Conservation (phyloP, 2,329 filamentous ascomycete genomes). For the Macrophomina phaseolina region DNA sequence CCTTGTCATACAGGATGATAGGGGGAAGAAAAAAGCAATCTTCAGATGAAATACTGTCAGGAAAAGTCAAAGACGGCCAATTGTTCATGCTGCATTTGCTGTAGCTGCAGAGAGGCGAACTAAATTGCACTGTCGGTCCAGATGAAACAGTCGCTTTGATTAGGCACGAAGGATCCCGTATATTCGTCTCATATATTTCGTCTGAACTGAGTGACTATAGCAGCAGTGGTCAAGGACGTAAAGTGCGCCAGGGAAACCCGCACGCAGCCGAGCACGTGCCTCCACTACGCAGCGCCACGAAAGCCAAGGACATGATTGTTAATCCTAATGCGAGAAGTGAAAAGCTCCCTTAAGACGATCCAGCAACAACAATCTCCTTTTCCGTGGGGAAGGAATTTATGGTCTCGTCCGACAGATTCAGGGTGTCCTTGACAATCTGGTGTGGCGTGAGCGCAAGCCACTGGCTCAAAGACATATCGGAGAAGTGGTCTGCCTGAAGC, state of each 20-base stretch:
- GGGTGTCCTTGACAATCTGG: constrained; percentile 64
- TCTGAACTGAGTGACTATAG: no score
- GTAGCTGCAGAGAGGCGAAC: neutral
- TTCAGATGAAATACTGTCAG: neutral
- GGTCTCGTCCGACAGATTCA: constrained; percentile 51
- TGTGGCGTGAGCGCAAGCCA: constrained; percentile 56
- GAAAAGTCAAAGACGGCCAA: neutral
- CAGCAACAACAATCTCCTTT: constrained; percentile 40
- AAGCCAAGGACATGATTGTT: no score
- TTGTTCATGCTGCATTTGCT: neutral
- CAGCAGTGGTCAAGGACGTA: no score
- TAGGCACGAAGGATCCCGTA: no score
- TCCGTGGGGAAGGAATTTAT: constrained; percentile 50
- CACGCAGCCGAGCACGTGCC: no score
- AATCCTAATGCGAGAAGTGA: neutral
- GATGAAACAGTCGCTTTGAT: no score
- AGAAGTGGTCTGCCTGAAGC: constrained; percentile 30
- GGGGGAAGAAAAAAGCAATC: neutral
- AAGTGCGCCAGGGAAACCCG: no score
- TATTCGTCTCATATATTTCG: no score
- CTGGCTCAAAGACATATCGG: constrained; percentile 13
- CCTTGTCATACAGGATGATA: neutral
- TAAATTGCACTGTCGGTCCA: neutral
- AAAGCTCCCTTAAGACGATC: neutral
- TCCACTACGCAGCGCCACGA: no score